Evolutionary conservation across 106 monocot genomes (phyloP), one percentile per base, ranked within the genome.

Genomic region (Dendrobium officinale): DNA sequence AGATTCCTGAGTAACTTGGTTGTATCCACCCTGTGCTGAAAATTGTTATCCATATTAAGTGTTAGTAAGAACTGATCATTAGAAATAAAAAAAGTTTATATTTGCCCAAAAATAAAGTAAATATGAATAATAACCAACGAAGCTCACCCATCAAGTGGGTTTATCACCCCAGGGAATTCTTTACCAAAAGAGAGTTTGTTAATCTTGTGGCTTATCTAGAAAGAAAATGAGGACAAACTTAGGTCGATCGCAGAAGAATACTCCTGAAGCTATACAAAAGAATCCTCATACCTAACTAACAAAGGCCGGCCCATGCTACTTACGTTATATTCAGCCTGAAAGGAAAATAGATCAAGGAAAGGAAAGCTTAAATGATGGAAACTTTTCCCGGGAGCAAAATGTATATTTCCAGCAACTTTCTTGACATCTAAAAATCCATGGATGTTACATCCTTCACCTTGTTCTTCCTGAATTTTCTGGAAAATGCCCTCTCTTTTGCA

Each of bases 61-160:
- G 18, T 24, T 22, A 80, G 74, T 11, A 74, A 67, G 79, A 79
- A 2, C 40, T 76, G 20, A 13, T 41, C 67, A 54, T 8, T 67
- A 75, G 19, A 13, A 72, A 59, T n/a, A 77, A 70, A 29, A 70
- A 33, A 70, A 81, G 0, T 5, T 43, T 81, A 49, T 80, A 55
- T 37, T 80, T 37, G 45, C 44, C 17, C 18, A 68, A 67, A 68
- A 33, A 70, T 24, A 33, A 55, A 74, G 10, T 51, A 51, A 51
- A 18, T 9, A 68, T 80, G 9, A 55, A 82, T 73, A 8, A 42
- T 5, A 75, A 6, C 13, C 64, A 11, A 26, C 41, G 2, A 37
- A 77, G 79, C 87, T 87, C 79, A 99, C 95, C 98, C 91, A 82
- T 99, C 95, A 85, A 99, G 95, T 67, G 98, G 85, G 18, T 85